Evolutionary conservation across 495 filamentous ascomycete genomes (phyloP), one percentile per base, ranked within the genome.

Genomic region (Hyphodiscus hymeniophilus): DNA sequence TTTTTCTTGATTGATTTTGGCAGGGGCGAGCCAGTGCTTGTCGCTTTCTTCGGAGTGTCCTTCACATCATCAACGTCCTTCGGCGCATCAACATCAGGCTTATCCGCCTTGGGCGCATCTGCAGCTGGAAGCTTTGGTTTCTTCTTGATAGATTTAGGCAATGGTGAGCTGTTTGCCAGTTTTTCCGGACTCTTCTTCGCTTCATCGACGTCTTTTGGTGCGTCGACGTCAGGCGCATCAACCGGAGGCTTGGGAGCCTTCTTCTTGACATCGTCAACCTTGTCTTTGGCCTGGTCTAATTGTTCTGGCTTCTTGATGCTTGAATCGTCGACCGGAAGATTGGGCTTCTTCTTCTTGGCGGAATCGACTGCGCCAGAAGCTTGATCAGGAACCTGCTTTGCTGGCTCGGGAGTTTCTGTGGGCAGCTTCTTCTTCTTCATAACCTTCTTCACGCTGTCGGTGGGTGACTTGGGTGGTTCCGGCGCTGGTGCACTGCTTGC

Each of bases 81-180:
- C n/a, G n/a, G n/a, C 45, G 7, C 47, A 50, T 42, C n/a, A n/a
- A n/a, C 55, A 58, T 48, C 54, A 41, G 31, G 41, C n/a, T 36
- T 24, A 7, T 45, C 33, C 22, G 17, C 26, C 13, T 42, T 34
- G 4, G 50, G n/a, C 10, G 32, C 12, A 26, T 50, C 44, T 45
- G 52, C 47, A 36, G 12, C 24, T 8, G 28, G 32, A 13, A 38
- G 45, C 23, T 31, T 23, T 3, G 45, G 45, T 18, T 47, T 39
- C 13, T 47, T 43, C 43, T 43, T n/a, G n/a, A n/a, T n/a, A n/a
- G n/a, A n/a, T 45, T 30, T 11, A 41, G 13, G 47, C 20, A 8
- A n/a, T 45, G 3, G 32, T 18, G 6, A 20, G n/a, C 36, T 39
- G 16, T 50, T 41, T 15, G 46, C 42, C 6, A 20, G 22, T 26